Base-by-base conservation (phyloP, 2,329 filamentous ascomycete species). In the Pyricularia sp. region DNA sequence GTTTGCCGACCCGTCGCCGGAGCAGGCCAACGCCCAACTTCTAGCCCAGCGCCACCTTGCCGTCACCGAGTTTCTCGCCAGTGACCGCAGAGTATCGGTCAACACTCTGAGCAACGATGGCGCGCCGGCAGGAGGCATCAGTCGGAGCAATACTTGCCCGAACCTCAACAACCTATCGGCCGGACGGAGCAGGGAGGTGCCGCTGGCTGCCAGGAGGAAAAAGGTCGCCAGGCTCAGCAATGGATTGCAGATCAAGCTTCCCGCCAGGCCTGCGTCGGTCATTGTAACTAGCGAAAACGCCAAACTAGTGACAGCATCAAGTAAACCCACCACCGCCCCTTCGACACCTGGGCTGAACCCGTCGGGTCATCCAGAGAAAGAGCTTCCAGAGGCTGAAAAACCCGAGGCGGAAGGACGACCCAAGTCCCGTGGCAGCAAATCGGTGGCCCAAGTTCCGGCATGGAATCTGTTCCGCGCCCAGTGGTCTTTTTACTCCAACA, bases 51-150 rank as follows among this genome's bases (percentile, higher is more conserved):
- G 42, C 23, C 65, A 55, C 17, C 65, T 66, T 10, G 65, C 65
- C 23, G 65, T 66, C 36, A 50, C 65, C 12, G 33, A 42, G 14
- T 66, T 66, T 20, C 31, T 66, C n/a, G 65, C 65, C 65, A 66
- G 36, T n/a, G 65, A 42, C 14, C 65, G 42, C 3, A 28, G 26
- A 17, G 42, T 17, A 2, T 42, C 42, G 4, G 10, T 55, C 64
- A 42, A 33, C 12, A 55, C 65, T 4, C 12, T 17, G 4, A 12
- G 7, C 33, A 42, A 3, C 33, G 14, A 66, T 23, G 33, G 20
- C 1, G 65, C 42, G 23, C 9, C 26, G 33, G 12, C 11, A 12
- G 26, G 10, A 25, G 31, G 33, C 33, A 66, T 66, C 25, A 66
- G 14, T 25, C 65, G 65, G 23, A 55, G 33, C 36, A 42, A 66